Evolutionary conservation across 2,329 filamentous ascomycete genomes (phyloP).

Genomic region (Exophiala xenobiotica): DNA sequence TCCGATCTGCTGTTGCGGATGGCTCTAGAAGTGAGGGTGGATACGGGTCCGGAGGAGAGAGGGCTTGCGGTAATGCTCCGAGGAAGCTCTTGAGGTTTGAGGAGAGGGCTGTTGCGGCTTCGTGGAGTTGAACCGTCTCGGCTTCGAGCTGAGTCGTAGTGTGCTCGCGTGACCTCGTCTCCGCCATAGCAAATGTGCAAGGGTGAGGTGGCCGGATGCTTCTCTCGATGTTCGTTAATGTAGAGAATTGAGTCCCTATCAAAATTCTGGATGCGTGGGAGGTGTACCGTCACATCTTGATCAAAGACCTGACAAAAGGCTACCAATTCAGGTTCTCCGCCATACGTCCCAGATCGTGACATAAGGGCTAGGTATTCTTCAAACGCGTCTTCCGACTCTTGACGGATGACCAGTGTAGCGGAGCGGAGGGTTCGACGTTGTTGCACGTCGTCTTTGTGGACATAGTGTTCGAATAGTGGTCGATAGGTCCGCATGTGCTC

Average conservation of each 20-base stretch:
- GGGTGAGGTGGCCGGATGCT: slow-evolving; percentile 8
- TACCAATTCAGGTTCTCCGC: slow-evolving; percentile 66
- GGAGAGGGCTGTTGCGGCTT: slow-evolving; percentile 20
- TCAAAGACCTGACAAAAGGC: slow-evolving; percentile 64
- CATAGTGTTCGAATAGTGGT: slow-evolving; percentile 65
- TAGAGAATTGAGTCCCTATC: slow-evolving; percentile 25
- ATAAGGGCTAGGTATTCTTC: slow-evolving; percentile 60
- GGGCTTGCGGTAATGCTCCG: neutral
- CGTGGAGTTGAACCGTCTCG: slow-evolving; percentile 27
- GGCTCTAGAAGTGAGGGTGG: slow-evolving; percentile 22
- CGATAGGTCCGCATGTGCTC: slow-evolving; percentile 61
- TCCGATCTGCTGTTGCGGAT: slow-evolving; percentile 27
- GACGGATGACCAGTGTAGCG: slow-evolving; percentile 46
- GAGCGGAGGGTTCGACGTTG: slow-evolving; percentile 30
- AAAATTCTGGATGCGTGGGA: slow-evolving; percentile 28
- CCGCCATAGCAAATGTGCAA: slow-evolving; percentile 33
- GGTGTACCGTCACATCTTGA: slow-evolving; percentile 53
- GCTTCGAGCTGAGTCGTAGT: slow-evolving; percentile 32
- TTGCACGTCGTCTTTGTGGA: slow-evolving; percentile 53
- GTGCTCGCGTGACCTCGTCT: slow-evolving; percentile 31
- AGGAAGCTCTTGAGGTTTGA: slow-evolving; percentile 19
- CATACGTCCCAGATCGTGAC: slow-evolving; percentile 61
- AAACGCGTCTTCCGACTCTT: slow-evolving; percentile 58
- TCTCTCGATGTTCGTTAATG: slow-evolving; percentile 25
- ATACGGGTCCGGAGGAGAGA: slow-evolving; percentile 12